phyloP scores from a whole-genome alignment of 768 basidiomycete species.

The Rhodotorula paludigena region DNA sequence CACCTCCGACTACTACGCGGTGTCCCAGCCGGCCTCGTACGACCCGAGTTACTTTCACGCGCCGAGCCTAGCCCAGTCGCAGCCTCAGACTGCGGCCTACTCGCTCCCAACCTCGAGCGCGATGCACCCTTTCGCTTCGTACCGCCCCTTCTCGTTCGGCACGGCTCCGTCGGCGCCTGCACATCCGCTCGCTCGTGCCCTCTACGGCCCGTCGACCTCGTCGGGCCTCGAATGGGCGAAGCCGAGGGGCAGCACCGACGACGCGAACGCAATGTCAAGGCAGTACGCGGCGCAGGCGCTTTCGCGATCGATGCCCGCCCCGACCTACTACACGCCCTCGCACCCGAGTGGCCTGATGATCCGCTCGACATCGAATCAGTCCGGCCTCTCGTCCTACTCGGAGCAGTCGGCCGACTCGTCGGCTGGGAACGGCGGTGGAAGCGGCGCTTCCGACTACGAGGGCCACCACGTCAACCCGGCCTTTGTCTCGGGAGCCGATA shows the following conservation, averaged over 20 bases:
- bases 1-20: too few relatives aligned
- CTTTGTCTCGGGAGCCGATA: not conserved
- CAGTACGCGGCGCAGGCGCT: not conserved
- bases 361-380: conserved; percentile 15
- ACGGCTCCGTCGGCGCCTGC: not conserved
- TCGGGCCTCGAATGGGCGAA: conserved; percentile 8
- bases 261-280: not conserved
- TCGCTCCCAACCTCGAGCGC: too few relatives aligned
- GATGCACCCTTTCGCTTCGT: not conserved
- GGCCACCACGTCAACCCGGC: conserved; percentile 6
- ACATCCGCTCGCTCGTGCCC: not conserved
- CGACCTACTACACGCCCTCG: conserved; percentile 6
- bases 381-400: conserved; percentile 11
- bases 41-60: too few relatives aligned
- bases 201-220: not conserved
- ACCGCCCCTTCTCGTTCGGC: not conserved
- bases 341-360: not conserved
- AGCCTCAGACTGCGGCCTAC: too few relatives aligned
- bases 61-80: too few relatives aligned
- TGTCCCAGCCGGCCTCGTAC: too few relatives aligned
- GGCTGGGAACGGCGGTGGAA: not conserved
- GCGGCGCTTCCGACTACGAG: not conserved
- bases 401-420: conserved; percentile 1
- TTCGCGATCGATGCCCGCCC: not conserved
- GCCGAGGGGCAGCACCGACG: not conserved